Evolutionary conservation across 805 yeast species (phyloP), one percentile per base, ranked within the genome.

Genomic region (Candida stauntonica): DNA sequence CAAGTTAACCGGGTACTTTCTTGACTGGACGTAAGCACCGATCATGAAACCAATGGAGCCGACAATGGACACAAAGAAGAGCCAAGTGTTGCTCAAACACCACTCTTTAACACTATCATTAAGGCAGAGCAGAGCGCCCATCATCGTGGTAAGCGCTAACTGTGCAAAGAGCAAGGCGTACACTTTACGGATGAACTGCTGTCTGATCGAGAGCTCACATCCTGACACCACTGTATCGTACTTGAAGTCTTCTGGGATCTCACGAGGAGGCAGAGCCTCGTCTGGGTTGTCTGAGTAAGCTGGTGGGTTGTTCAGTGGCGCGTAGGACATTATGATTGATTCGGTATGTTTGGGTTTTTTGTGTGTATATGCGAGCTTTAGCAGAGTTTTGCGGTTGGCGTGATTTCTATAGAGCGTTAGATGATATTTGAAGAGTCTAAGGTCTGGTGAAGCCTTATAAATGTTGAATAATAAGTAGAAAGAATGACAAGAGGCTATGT

Each of bases 221-320:
- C 83, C 79, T 4, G 87, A 76, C 17, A 87, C 94, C 36, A 75
- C 72, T 6, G 83, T 82, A 26, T 83, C 76, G 60, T 81, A 86
- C 58, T 86, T 87, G 75, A 86, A 87, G 61, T 86, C 95, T 50
- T 86, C 84, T 4, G 82, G 81, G 33, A 73, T 54, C 45, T 51
- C 42, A 15, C 45, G 44, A 3, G 40, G 39, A 15, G 33, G 15
- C 6, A 29, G 31, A 7, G 11, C 24, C 16, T 36, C 44, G 5
- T 44, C 45, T 9, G 50, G 33, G 11, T 42, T 38, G 28, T 52
- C 57, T 7, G 54, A 17, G 31, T 54, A 55, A 3, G 48, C 50
- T 13, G 60, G 60, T 13, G 60, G 59, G 29, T 50, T 53, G 26
- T 28, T 41, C 23, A 52, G 33, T 18, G 57, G 58, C 17, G 51